Percentiles rank a stretch among this genome's conserved stretches.
These are phyloP conservation scores for Castanea sativa DNA, from an alignment of 306 rosid species.

Conservation along the genomic window DNA sequence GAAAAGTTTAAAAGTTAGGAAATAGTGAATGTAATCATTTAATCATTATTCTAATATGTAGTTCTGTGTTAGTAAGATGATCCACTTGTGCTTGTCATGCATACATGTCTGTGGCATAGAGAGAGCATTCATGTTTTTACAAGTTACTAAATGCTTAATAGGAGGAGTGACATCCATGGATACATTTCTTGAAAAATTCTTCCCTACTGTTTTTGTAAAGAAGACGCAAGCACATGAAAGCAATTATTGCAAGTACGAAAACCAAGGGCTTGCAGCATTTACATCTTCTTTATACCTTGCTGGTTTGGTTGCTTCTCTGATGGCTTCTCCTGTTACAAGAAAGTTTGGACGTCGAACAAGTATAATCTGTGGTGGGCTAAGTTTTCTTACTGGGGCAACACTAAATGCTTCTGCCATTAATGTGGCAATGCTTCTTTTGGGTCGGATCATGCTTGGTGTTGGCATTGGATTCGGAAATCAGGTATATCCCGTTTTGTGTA, in stretches of 20 bases:
- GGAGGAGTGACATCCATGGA: slow-evolving; percentile 98
- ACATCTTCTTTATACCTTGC: slow-evolving; percentile 89
- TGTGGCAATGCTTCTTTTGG: slow-evolving; percentile 67
- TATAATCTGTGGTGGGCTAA: slow-evolving; percentile 71
- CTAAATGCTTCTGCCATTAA: slow-evolving; percentile 68
- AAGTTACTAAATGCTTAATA: slow-evolving; percentile 15
- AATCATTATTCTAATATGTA: no score
- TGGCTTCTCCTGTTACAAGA: slow-evolving; percentile 80
- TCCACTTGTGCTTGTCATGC: background rate
- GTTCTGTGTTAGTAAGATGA: background rate
- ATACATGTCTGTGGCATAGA: background rate
- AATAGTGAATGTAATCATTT: no score
- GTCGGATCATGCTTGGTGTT: slow-evolving; percentile 89
- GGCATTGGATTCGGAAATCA: slow-evolving; percentile 98
- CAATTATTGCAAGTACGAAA: slow-evolving; percentile 89
- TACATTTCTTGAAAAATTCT: slow-evolving; percentile 69
- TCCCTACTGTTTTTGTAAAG: slow-evolving; percentile 54
- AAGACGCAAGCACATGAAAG: slow-evolving; percentile 72
- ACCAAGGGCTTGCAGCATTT: slow-evolving; percentile 83
- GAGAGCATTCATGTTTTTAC: background rate
- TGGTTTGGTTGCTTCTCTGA: slow-evolving; percentile 70
- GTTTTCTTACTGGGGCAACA: slow-evolving; percentile 66
- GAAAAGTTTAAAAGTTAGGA: no score
- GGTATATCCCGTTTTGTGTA: slow-evolving; percentile 39
- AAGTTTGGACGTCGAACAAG: slow-evolving; percentile 69